These are phyloP conservation scores for Escovopsis weberi DNA, from an alignment of 2,329 filamentous ascomycete species.

Conservation along the genomic window DNA sequence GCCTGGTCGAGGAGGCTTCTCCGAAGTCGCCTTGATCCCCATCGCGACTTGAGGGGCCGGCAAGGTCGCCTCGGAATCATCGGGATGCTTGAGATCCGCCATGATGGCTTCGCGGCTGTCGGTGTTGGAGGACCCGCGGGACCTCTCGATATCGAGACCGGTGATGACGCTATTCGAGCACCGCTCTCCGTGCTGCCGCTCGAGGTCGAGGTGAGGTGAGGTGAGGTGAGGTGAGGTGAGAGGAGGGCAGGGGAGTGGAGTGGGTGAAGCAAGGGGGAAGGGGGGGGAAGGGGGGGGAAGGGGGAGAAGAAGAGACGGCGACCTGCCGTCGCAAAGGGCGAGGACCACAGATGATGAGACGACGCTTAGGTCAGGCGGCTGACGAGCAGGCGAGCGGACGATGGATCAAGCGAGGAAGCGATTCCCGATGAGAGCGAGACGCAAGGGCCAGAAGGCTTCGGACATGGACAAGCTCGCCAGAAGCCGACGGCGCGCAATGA, in stretches of 20 bases:
- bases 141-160: not conserved
- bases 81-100: conserved; percentile 11
- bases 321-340: not conserved
- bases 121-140: too few species aligned
- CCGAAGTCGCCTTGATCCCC: conserved; percentile 9
- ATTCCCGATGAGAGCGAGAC: too few species aligned
- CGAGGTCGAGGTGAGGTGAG: not conserved
- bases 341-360: too few species aligned
- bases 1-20: conserved; percentile 5
- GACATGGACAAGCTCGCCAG: not conserved
- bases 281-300: not conserved
- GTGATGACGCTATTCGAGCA: too few species aligned
- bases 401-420: not conserved
- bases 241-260: too few species aligned
- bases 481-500: not conserved
- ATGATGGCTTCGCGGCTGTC: conserved; percentile 8
- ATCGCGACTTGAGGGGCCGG: conserved; percentile 17
- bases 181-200: not conserved
- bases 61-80: conserved; percentile 11
- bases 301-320: not conserved
- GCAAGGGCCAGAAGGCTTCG: not conserved
- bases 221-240: not conserved
- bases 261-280: too few species aligned
- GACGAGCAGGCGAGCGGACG: not conserved
- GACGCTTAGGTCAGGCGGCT: too few species aligned